Evolutionary conservation across 164 flowering plant species (phyloP).

Genomic region (Cinnamomum micranthum): DNA sequence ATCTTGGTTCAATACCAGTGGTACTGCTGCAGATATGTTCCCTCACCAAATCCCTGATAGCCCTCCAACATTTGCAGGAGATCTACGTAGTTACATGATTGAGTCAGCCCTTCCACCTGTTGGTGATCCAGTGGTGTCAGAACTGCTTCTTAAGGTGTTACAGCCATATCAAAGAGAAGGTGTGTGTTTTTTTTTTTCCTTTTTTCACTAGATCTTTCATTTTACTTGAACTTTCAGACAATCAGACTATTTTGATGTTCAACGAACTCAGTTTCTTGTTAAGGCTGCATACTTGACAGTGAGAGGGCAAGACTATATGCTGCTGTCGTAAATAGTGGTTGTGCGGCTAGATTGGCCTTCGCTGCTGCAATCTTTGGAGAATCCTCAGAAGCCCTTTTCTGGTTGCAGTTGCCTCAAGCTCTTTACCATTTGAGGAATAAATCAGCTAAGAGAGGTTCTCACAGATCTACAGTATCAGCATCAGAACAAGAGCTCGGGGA

Average conservation of each 20-base stretch:
- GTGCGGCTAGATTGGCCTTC: conserved; percentile 83
- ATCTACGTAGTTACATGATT: conserved; percentile 88
- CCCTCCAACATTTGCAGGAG: conserved; percentile 41
- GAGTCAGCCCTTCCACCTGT: conserved; percentile 49
- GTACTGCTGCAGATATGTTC: conserved; percentile 35
- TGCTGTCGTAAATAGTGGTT: conserved; percentile 61
- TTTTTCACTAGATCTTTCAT: too few relatives aligned
- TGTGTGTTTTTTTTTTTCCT: conserved; percentile 13
- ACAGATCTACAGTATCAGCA: conserved; percentile 32
- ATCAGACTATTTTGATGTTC: conserved; percentile 12
- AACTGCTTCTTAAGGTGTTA: conserved; percentile 89
- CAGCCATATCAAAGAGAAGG: conserved; percentile 96
- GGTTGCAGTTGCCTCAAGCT: conserved; percentile 90
- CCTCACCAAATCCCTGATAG: conserved; percentile 38
- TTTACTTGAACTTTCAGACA: background rate
- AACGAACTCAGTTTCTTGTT: conserved; percentile 12
- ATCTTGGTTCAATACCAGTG: conserved; percentile 72
- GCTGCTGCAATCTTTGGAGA: conserved; percentile 98
- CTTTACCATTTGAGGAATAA: conserved; percentile 63
- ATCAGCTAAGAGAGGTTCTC: conserved; percentile 47
- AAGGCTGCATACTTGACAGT: conserved; percentile 93
- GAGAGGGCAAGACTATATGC: conserved; percentile 76
- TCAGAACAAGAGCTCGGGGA: conserved; percentile 53
- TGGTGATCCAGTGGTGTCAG: conserved; percentile 93
- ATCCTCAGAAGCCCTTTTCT: conserved; percentile 85